Base-by-base conservation (phyloP, 192 early-diverging fungal species). In the Backusella sp. region DNA sequence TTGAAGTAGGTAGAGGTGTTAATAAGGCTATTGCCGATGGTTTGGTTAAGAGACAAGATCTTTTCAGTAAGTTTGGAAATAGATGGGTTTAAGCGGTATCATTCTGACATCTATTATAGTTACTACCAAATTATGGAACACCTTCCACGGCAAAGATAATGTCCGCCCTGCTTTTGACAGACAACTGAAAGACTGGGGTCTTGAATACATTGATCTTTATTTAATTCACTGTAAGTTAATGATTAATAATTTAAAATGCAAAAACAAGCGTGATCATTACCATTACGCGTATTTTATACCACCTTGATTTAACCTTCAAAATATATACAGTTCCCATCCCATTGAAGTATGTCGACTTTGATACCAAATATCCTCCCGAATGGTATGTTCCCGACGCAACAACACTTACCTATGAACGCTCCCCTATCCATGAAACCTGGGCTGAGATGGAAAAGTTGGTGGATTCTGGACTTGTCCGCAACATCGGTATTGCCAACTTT, bases 401-500 rank as follows among this genome's bases (percentile, higher is more conserved):
- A 17, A 81, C 82, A 34, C 76, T 77, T 46, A 66, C 77, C 30
- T 79, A 73, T 53, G 84, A 88, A 42, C 71, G 76, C 49, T 82
- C 89, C 52, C 80, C 88, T 66, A 75, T 91, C 39, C 79, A 87
- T 26, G 86, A 91, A 69, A 89, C 88, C 11, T 95, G 93, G 93
- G 72, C 80, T 68, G 91, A 84, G 17, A 90, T 96, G 89, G 94
- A 95, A 84, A 82, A 84, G 36, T 76, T 95, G 28, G 89, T 92
- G 8, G 84, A 89, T 2, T 75, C 76, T 7, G 88, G 88, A 6
- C 83, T 90, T 66, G 84, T 84, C 41, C 80, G 80, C 26, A 83
- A 85, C 68, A 90, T 90, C 80, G 94, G 94, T 70, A 84, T 94
- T 19, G 91, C 91, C 74, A 96, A 96, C 84, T 91, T 89, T 52